Conservation (phyloP, 768 basidiomycete genomes). For the Termitomyces sp. region DNA sequence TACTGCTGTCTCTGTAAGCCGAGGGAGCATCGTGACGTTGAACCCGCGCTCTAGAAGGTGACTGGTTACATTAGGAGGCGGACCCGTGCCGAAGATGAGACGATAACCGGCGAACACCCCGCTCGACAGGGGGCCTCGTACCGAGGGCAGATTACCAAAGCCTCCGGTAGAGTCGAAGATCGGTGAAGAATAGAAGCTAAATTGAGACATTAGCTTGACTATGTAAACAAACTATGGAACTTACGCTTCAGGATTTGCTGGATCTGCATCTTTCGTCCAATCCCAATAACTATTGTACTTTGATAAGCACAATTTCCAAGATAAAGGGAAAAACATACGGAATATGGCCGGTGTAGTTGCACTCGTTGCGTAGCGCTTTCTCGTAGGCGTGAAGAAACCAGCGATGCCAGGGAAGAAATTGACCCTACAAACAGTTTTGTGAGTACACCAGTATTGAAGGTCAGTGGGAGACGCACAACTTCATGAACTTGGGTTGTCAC, state of each 20-base stretch:
- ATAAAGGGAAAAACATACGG: conserved; percentile 17
- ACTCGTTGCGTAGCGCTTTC: conserved; percentile 18
- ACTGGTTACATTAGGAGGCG: conserved; percentile 23
- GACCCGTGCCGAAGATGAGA: conserved; percentile 29
- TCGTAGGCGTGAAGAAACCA: conserved; percentile 19
- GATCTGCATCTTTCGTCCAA: conserved; percentile 30
- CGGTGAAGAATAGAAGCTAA: conserved; percentile 26
- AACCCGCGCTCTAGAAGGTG: conserved; percentile 25
- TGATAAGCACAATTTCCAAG: not conserved
- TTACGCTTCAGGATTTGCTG: conserved; percentile 14
- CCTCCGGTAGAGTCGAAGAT: conserved; percentile 29
- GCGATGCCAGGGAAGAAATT: conserved; percentile 27
- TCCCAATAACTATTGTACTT: conserved; percentile 29
- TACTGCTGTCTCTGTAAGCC: conserved; percentile 15
- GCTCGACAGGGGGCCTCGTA: conserved; percentile 22
- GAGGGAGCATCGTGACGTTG: conserved; percentile 14
- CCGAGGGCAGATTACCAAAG: conserved; percentile 30
- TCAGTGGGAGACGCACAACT: not conserved
- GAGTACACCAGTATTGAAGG: too few species aligned
- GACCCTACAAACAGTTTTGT: conserved; percentile 13
- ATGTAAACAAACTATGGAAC: not conserved
- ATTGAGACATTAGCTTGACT: not conserved
- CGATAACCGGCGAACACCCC: conserved; percentile 30
- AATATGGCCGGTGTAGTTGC: conserved; percentile 19
- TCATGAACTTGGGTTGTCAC: not conserved